A percentile compares a stretch with the other conserved stretches of the same genome.
These are phyloP conservation scores for Coprinopsis marcescibilis DNA, from an alignment of 768 basidiomycete genomes.

Conservation along the genomic window DNA sequence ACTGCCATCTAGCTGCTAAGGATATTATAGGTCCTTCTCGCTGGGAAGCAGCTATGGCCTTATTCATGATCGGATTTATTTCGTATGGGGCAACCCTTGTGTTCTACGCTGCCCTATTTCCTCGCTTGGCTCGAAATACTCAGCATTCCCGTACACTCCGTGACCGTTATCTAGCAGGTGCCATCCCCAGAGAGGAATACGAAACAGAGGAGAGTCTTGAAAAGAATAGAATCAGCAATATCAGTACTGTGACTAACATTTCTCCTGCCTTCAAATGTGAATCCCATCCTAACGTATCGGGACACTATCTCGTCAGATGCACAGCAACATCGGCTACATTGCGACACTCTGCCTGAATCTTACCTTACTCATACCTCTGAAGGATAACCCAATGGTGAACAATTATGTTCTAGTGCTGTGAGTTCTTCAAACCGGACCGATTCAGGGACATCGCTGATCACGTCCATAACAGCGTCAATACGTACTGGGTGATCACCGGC, in stretches of 20 bases:
- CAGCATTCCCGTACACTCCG: conserved; percentile 49
- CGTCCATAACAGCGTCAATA: conserved; percentile 46
- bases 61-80: conserved; percentile 78
- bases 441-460: too few species aligned
- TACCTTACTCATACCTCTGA: conserved; percentile 60
- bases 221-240: conserved; percentile 82
- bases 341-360: conserved; percentile 60
- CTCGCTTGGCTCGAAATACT: conserved; percentile 77
- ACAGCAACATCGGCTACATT: conserved; percentile 75
- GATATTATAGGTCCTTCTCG: conserved; percentile 48
- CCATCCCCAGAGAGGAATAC: conserved; percentile 56
- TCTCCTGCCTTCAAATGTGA: neutral
- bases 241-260: conserved; percentile 57
- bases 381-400: conserved; percentile 54
- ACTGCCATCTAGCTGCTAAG: neutral
- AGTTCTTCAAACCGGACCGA: too few species aligned
- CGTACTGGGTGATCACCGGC: conserved; percentile 72
- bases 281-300: neutral
- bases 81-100: conserved; percentile 77
- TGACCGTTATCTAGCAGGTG: conserved; percentile 52
- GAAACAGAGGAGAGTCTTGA: conserved; percentile 73
- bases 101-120: conserved; percentile 75
- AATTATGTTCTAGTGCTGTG: conserved; percentile 72
- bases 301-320: conserved; percentile 37
- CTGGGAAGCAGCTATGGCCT: conserved; percentile 72